Conservation (phyloP, 306 rosid genomes). For the Quercus alba region DNA sequence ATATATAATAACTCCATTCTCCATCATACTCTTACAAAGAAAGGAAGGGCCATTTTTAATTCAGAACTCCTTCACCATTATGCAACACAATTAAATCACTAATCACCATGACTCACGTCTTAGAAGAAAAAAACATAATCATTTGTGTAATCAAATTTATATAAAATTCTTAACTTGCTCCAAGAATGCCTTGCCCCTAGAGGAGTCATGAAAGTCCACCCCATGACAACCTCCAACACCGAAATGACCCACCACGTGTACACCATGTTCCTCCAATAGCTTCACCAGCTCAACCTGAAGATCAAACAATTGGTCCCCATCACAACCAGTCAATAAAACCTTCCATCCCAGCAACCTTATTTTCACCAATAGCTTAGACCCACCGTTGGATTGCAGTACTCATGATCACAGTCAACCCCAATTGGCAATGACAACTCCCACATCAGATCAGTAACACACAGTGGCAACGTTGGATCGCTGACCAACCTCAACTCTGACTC, state of each 20-base stretch:
- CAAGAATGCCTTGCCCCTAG: no score
- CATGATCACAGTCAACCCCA: slow-evolving; percentile 40
- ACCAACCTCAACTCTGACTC: slow-evolving; percentile 31
- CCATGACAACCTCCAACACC: slow-evolving; percentile 42
- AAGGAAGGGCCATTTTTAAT: no score
- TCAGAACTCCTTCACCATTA: no score
- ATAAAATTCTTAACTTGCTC: no score
- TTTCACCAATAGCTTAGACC: background rate
- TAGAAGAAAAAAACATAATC: no score
- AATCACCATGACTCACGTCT: no score
- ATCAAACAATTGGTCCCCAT: slow-evolving; percentile 55
- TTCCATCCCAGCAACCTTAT: slow-evolving; percentile 32
- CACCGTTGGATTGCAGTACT: slow-evolving; percentile 48
- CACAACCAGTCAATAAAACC: slow-evolving; percentile 31
- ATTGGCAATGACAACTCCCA: slow-evolving; percentile 48
- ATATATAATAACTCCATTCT: no score
- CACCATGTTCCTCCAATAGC: slow-evolving; percentile 29
- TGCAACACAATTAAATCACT: no score
- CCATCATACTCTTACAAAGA: no score
- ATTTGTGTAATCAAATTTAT: no score
- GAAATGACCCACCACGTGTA: slow-evolving; percentile 31
- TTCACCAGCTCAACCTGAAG: slow-evolving; percentile 36
- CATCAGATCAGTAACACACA: slow-evolving; percentile 16
- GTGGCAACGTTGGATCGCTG: slow-evolving; percentile 12
- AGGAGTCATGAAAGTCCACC: background rate